Percentiles rank a stretch among this genome's conserved stretches.
These are phyloP conservation scores for Physaria fendleri DNA, from an alignment of 345 rosid genomes.

Conservation along the genomic window DNA sequence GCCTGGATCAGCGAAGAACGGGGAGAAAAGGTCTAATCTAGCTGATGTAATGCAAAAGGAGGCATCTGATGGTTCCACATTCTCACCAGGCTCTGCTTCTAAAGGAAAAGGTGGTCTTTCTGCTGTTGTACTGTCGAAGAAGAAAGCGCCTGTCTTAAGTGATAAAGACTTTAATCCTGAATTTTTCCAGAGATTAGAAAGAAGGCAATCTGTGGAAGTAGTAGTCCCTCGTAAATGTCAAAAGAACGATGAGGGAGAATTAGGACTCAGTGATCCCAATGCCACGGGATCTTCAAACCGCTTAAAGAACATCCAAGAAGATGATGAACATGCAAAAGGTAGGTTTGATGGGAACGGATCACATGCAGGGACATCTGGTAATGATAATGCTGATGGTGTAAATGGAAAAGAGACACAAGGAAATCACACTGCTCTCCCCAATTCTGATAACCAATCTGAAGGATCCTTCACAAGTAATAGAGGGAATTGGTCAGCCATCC, in stretches of 20 bases:
- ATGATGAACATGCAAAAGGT: slow-evolving; percentile 38
- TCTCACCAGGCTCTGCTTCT: slow-evolving; percentile 43
- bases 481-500: slow-evolving; percentile 94
- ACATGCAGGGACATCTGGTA: slow-evolving; percentile 52
- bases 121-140: slow-evolving; percentile 81
- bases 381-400: slow-evolving; percentile 39
- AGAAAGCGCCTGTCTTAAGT: slow-evolving; percentile 70
- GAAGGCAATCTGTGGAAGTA: slow-evolving; percentile 82
- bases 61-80: slow-evolving; percentile 42
- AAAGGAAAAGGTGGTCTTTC: slow-evolving; percentile 65
- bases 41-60: slow-evolving; percentile 42
- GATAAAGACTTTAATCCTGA: slow-evolving; percentile 90
- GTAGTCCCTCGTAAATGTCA: slow-evolving; percentile 82
- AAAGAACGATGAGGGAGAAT: too few relatives aligned
- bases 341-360: slow-evolving; percentile 43
- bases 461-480: slow-evolving; percentile 65
- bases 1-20: slow-evolving; percentile 41
- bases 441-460: slow-evolving; percentile 65
- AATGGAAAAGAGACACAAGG: slow-evolving; percentile 50
- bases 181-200: slow-evolving; percentile 89
- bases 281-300: slow-evolving; percentile 44
- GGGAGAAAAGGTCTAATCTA: slow-evolving; percentile 36
- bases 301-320: slow-evolving; percentile 37
- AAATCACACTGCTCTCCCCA: slow-evolving; percentile 47
- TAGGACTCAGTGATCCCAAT: too few relatives aligned